These are phyloP conservation scores for Kokia cookei DNA, from an alignment of 441 rosid genomes.

Conservation along the genomic window DNA sequence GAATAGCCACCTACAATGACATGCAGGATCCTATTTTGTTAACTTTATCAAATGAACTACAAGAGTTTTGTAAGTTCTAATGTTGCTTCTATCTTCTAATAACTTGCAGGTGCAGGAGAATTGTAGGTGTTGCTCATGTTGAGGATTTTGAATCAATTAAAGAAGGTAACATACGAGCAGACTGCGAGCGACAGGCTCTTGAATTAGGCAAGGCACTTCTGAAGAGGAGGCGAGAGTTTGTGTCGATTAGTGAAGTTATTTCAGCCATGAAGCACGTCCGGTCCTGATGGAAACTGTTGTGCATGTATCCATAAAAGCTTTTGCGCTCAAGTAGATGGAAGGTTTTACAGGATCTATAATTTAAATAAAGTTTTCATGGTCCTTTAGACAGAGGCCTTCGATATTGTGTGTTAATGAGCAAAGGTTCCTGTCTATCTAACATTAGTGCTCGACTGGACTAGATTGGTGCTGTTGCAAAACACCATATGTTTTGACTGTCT, in stretches of 20 bases:
- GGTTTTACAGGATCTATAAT: not conserved
- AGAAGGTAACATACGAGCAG: slow-evolving; percentile 52
- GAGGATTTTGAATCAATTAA: slow-evolving; percentile 87
- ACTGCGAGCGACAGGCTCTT: slow-evolving; percentile 76
- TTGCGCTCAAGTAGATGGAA: not conserved
- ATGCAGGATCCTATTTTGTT: not conserved
- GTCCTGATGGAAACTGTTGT: not conserved
- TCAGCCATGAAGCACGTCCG: slow-evolving; percentile 35
- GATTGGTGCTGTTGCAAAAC: not conserved
- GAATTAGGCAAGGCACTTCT: slow-evolving; percentile 60
- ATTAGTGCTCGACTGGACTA: not conserved
- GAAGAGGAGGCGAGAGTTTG: slow-evolving; percentile 66
- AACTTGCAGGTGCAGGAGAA: slow-evolving; percentile 73
- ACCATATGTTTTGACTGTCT: not conserved
- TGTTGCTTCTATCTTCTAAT: too few species aligned
- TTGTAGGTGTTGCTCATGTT: slow-evolving; percentile 92
- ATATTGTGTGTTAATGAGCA: not conserved
- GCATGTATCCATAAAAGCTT: not conserved
- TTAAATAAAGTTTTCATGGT: not conserved
- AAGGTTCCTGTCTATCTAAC: not conserved
- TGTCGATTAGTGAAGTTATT: slow-evolving; percentile 56
- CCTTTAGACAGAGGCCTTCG: not conserved
- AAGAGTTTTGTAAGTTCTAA: too few species aligned
- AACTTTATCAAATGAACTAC: too few species aligned
- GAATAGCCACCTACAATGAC: not conserved